Percentiles rank a stretch among this genome's conserved stretches.
Evolutionary conservation across 768 basidiomycete species (phyloP).

Genomic region (Boletus coccyginus): DNA sequence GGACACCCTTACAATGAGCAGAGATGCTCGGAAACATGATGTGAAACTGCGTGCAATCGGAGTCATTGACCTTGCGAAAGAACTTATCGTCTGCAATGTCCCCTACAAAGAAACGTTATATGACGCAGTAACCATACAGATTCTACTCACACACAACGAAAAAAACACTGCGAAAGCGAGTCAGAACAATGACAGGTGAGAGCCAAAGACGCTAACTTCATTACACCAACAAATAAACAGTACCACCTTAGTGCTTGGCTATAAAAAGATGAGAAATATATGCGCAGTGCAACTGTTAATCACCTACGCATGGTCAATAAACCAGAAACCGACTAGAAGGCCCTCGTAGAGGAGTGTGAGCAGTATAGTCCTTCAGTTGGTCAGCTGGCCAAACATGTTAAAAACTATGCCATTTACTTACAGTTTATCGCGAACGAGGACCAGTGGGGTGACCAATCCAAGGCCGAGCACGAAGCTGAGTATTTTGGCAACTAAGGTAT

Average conservation of each 20-base stretch:
- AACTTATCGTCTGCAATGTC: conserved; percentile 93
- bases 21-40: conserved; percentile 68
- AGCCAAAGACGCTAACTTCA: conserved; percentile 58
- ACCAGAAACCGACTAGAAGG: conserved; percentile 91
- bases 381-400: conserved; percentile 8
- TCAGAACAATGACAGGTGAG: conserved; percentile 9
- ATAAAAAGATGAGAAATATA: conserved; percentile 9
- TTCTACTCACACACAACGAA: conserved; percentile 77
- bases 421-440: conserved; percentile 89
- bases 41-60: conserved; percentile 87
- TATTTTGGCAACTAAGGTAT: conserved; percentile 88
- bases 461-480: conserved; percentile 89
- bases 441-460: conserved; percentile 81
- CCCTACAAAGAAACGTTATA: conserved; percentile 47
- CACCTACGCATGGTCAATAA: conserved; percentile 84
- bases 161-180: conserved; percentile 50
- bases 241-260: conserved; percentile 85
- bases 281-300: conserved; percentile 1
- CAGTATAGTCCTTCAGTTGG: conserved; percentile 66
- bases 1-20: conserved; percentile 57
- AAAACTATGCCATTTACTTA: conserved; percentile 37
- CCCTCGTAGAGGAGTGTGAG: conserved; percentile 83
- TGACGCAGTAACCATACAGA: not conserved
- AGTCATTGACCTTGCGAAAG: conserved; percentile 92
- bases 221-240: conserved; percentile 76